Evolutionary conservation across 164 flowering plant genomes (phyloP).

Genomic region (Chimonanthus praecox): DNA sequence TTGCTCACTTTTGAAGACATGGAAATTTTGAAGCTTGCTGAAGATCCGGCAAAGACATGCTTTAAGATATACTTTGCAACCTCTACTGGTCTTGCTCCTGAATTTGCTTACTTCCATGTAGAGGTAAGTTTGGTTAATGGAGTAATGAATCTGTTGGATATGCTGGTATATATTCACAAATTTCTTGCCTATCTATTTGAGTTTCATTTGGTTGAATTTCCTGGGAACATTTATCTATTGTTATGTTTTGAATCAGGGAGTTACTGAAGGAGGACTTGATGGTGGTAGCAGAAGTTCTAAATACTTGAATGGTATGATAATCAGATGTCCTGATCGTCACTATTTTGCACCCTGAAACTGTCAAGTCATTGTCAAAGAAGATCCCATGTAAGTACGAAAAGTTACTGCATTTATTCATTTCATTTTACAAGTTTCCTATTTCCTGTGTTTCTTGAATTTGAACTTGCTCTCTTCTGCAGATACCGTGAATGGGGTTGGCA

Average conservation of each 20-base stretch:
- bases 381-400: conserved; percentile 55
- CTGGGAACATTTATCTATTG: conserved; percentile 2
- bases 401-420: neutral
- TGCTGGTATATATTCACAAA: neutral
- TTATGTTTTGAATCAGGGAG: conserved; percentile 49
- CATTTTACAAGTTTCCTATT: neutral
- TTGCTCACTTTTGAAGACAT: conserved; percentile 70
- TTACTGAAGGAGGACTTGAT: conserved; percentile 59
- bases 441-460: neutral
- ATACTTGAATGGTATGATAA: conserved; percentile 71
- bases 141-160: neutral
- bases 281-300: conserved; percentile 88
- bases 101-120: conserved; percentile 81
- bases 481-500: conserved; percentile 98
- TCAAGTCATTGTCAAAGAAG: conserved; percentile 88
- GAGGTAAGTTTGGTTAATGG: conserved; percentile 43
- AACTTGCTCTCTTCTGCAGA: conserved; percentile 32
- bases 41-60: conserved; percentile 88
- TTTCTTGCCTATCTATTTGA: neutral
- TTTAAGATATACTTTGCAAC: conserved; percentile 87
- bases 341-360: conserved; percentile 96
- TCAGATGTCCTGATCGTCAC: conserved; percentile 81
- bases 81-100: conserved; percentile 97
- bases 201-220: conserved; percentile 6
- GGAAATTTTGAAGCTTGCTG: conserved; percentile 90